Evolutionary conservation across 2,329 filamentous ascomycete species (phyloP).

Genomic region (Cercospora sp.): DNA sequence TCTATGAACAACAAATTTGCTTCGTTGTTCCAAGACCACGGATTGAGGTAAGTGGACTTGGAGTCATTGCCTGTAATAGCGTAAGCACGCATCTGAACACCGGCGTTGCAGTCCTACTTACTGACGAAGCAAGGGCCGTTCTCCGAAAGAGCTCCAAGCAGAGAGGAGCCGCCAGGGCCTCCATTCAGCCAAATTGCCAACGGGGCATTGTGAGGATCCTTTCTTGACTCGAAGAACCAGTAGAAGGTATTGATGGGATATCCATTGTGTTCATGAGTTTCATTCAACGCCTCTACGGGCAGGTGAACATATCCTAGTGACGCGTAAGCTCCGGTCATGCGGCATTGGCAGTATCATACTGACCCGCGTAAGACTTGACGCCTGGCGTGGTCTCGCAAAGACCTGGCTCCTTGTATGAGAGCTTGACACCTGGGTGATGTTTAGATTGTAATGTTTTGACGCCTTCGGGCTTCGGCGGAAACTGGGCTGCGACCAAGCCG

Average conservation of each 20-base stretch:
- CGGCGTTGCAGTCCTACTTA: too few species aligned
- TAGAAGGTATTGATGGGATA: conserved; percentile 57
- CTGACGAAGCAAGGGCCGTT: conserved; percentile 47
- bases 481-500: conserved; percentile 18
- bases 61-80: conserved; percentile 26
- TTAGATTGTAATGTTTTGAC: conserved; percentile 46
- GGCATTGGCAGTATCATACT: background rate
- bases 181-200: conserved; percentile 62
- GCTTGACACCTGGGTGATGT: conserved; percentile 46
- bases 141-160: conserved; percentile 50
- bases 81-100: too few species aligned
- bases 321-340: background rate
- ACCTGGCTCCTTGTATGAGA: conserved; percentile 56
- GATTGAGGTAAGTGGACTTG: conserved; percentile 48
- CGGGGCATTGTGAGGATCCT: conserved; percentile 57
- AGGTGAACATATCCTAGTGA: conserved; percentile 43
- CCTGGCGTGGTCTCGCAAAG: conserved; percentile 56
- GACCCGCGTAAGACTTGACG: conserved; percentile 48
- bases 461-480: conserved; percentile 27
- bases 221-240: conserved; percentile 63
- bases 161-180: conserved; percentile 56
- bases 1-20: conserved; percentile 58
- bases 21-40: conserved; percentile 60
- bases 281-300: conserved; percentile 34
- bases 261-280: conserved; percentile 41